Percentiles rank a stretch among this genome's conserved stretches.
Conservation (phyloP, 305 asterid genomes). For the Plantago lanceolata region DNA sequence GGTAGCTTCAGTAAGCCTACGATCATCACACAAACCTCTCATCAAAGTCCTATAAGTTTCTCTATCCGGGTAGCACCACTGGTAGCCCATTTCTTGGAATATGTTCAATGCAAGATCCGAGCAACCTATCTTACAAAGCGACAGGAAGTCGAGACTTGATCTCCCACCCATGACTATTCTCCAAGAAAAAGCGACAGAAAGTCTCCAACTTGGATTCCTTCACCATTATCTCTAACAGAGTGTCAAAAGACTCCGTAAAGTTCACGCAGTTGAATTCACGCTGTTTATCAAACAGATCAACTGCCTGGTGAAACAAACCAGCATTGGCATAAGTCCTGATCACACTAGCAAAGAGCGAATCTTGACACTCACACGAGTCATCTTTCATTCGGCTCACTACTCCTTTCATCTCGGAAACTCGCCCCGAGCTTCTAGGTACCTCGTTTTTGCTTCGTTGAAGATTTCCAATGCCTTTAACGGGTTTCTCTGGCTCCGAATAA, state of each 20-base stretch:
- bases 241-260: slow-evolving; percentile 54
- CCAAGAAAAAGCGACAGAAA: slow-evolving; percentile 45
- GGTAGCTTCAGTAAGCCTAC: slow-evolving; percentile 66
- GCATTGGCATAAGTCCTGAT: slow-evolving; percentile 53
- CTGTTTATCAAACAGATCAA: slow-evolving; percentile 51
- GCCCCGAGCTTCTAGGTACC: slow-evolving; percentile 57
- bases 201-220: slow-evolving; percentile 43
- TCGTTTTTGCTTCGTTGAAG: slow-evolving; percentile 51
- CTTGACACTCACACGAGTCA: slow-evolving; percentile 74
- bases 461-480: slow-evolving; percentile 71
- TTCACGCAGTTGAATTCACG: slow-evolving; percentile 64
- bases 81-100: slow-evolving; percentile 77
- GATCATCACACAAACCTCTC: slow-evolving; percentile 80
- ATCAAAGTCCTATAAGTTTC: slow-evolving; percentile 65
- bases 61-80: slow-evolving; percentile 64
- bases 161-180: slow-evolving; percentile 53
- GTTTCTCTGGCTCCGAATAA: slow-evolving; percentile 61
- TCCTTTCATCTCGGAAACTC: slow-evolving; percentile 53
- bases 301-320: slow-evolving; percentile 54
- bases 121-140: slow-evolving; percentile 55
- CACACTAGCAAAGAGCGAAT: slow-evolving; percentile 50
- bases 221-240: slow-evolving; percentile 56
- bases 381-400: slow-evolving; percentile 52
- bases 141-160: slow-evolving; percentile 46
- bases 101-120: slow-evolving; percentile 72